Percentiles rank a stretch among this genome's conserved stretches.
Conservation (phyloP, 176 grass and related monocot species). For the Oryza glaberrima region DNA sequence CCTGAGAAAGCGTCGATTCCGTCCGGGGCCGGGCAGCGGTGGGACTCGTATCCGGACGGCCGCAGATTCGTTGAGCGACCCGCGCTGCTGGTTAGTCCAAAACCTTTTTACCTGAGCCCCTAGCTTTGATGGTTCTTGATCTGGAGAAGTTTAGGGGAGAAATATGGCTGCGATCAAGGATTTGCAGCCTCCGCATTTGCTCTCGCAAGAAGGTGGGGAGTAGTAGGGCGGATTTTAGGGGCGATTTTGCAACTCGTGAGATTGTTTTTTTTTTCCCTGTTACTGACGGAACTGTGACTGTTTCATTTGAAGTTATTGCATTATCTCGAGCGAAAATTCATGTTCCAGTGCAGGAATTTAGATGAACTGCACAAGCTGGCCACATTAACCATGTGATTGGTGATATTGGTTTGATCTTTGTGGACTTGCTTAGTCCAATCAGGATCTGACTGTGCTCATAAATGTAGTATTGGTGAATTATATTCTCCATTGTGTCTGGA, state of each 20-base stretch:
- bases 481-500: background rate
- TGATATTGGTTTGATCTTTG: background rate
- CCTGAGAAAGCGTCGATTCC: background rate
- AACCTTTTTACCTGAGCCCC: background rate
- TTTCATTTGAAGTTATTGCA: background rate
- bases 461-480: background rate
- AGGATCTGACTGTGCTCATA: background rate
- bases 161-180: background rate
- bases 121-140: background rate
- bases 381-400: background rate
- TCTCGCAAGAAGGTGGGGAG: background rate
- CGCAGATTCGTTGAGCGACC: background rate
- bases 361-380: background rate
- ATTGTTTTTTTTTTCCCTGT: no score
- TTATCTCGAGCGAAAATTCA: background rate
- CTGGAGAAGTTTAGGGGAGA: background rate
- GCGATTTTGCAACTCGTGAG: background rate
- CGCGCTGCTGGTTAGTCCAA: background rate
- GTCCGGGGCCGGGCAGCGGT: background rate
- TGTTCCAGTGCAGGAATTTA: background rate
- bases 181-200: no score
- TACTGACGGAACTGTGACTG: no score
- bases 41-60: background rate
- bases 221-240: background rate
- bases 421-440: background rate